Evolutionary conservation across 2,329 filamentous ascomycete genomes (phyloP).

Genomic region (Helminthosporium solani): DNA sequence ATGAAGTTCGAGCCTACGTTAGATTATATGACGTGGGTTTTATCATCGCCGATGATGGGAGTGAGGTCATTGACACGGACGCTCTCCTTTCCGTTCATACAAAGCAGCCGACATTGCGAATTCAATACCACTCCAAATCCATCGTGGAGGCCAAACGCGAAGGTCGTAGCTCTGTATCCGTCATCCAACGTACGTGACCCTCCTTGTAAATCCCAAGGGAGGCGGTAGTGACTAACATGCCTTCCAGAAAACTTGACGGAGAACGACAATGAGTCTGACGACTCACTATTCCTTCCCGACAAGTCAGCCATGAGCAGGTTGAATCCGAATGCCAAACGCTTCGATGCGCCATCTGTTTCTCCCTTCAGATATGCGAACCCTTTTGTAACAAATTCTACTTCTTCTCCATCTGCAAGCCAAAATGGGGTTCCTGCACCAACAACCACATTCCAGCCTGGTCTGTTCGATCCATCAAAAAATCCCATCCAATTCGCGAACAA

Average conservation of each 20-base stretch:
- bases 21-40: conserved; percentile 56
- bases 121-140: conserved; percentile 55
- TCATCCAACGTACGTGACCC: conserved; percentile 59
- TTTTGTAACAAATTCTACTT: background rate
- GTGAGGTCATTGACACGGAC: conserved; percentile 55
- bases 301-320: conserved; percentile 1
- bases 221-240: background rate
- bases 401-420: background rate
- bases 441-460: conserved; percentile 20
- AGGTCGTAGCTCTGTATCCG: conserved; percentile 55
- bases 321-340: background rate
- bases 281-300: conserved; percentile 45
- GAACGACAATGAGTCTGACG: conserved; percentile 15
- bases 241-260: conserved; percentile 3
- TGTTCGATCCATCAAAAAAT: conserved; percentile 32
- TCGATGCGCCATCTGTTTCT: background rate
- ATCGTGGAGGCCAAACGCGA: conserved; percentile 61
- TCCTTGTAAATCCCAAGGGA: background rate
- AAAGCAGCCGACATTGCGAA: conserved; percentile 30
- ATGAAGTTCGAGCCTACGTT: conserved; percentile 57
- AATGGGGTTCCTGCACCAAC: background rate
- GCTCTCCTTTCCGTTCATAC: conserved; percentile 43
- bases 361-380: background rate
- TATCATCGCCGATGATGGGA: conserved; percentile 47
- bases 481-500: conserved; percentile 27